Conservation (phyloP, 2,329 filamentous ascomycete genomes). For the Pseudogymnoascus sp. region DNA sequence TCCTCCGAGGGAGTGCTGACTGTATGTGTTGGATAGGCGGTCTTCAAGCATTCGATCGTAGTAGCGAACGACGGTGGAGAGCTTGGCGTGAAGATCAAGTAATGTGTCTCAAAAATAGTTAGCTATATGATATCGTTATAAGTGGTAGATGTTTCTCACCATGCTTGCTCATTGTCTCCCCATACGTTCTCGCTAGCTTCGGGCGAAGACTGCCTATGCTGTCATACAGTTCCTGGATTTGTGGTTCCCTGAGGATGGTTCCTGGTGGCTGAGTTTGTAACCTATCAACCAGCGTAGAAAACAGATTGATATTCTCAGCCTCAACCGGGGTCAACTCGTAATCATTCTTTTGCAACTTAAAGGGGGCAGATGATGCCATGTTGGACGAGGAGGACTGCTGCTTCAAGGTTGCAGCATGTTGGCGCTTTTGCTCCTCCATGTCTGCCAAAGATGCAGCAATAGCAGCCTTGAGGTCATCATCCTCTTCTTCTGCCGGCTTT, state of each 20-base stretch:
- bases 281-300: conserved; percentile 86
- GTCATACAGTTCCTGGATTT: conserved; percentile 96
- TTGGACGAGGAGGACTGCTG: conserved; percentile 56
- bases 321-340: conserved; percentile 91
- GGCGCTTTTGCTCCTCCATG: conserved; percentile 97
- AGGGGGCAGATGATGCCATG: conserved; percentile 41
- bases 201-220: conserved; percentile 89
- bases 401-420: conserved; percentile 74
- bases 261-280: conserved; percentile 91
- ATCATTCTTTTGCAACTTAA: conserved; percentile 70
- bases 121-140: neutral
- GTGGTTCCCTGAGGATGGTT: conserved; percentile 90
- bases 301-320: conserved; percentile 95
- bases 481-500: conserved; percentile 68
- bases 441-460: conserved; percentile 92
- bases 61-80: conserved; percentile 92
- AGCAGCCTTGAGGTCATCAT: conserved; percentile 85
- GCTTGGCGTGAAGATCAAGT: conserved; percentile 85
- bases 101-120: conserved; percentile 63
- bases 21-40: conserved; percentile 83
- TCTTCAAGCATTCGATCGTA: conserved; percentile 98
- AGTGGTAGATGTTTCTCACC: conserved; percentile 39
- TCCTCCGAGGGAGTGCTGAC: conserved; percentile 62
- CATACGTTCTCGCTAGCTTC: conserved; percentile 89
- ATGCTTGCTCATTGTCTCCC: conserved; percentile 99